phyloP scores from a whole-genome alignment of 1,139 yeast genomes.

The Diutina neorugosa region DNA sequence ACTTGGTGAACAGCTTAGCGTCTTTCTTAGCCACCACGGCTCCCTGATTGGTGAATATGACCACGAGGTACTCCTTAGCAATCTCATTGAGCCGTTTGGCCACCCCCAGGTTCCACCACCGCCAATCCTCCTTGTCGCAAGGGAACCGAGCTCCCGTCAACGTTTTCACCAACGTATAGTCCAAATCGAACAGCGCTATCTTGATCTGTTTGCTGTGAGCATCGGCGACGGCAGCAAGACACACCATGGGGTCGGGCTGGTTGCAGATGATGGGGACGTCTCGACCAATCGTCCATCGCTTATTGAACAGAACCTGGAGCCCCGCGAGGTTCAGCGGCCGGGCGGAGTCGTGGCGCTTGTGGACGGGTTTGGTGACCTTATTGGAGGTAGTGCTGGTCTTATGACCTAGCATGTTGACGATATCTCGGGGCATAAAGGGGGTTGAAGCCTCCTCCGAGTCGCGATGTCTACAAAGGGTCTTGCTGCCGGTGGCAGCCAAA shows the following conservation, averaged over 20 bases:
- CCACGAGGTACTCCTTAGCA: constrained; percentile 27
- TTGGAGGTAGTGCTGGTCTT: not conserved
- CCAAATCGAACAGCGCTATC: constrained; percentile 68
- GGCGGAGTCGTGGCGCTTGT: not conserved
- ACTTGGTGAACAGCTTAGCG: constrained; percentile 40
- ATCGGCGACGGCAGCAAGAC: not conserved
- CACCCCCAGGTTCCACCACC: constrained; percentile 33
- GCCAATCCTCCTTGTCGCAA: constrained; percentile 55
- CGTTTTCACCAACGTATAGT: constrained; percentile 55
- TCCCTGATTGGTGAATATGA: constrained; percentile 85
- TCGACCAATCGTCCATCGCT: not conserved
- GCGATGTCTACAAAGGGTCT: not conserved
- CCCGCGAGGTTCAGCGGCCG: not conserved
- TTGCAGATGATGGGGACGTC: not conserved
- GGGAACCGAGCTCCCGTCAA: constrained; percentile 48
- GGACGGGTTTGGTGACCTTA: not conserved
- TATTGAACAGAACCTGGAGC: not conserved
- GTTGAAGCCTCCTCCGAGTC: not conserved
- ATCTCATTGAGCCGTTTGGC: constrained; percentile 13
- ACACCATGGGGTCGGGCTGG: not conserved
- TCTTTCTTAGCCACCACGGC: constrained; percentile 27
- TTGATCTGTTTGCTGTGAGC: constrained; percentile 12
- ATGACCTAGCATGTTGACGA: not conserved
- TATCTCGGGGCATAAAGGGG: not conserved
- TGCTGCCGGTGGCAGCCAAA: not conserved